Percentiles rank a stretch among this genome's conserved stretches.
Conservation (phyloP, 106 monocot genomes). For the Chionographis japonica region DNA sequence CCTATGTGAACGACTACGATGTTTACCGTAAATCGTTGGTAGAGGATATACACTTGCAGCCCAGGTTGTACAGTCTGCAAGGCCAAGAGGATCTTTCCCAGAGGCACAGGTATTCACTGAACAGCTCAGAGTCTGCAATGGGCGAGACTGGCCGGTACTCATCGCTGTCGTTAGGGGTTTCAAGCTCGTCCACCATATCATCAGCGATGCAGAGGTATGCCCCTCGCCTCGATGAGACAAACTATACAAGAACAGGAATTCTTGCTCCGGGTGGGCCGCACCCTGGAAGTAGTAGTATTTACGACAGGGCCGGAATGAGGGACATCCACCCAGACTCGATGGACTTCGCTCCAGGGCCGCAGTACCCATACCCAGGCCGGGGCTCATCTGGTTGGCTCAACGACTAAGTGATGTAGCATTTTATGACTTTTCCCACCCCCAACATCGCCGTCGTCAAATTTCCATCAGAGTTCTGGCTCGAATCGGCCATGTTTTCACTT, state of each 20-base stretch:
- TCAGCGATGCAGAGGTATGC: constrained; percentile 52
- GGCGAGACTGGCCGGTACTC: constrained; percentile 4
- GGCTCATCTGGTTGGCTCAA: constrained; percentile 28
- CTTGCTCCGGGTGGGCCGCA: constrained; percentile 8
- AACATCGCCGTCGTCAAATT: too few species aligned
- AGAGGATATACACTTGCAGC: constrained; percentile 4
- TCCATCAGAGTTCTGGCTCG: too few species aligned
- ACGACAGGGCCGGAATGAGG: constrained; percentile 18
- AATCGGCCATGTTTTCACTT: too few species aligned
- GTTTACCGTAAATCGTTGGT: constrained; percentile 5
- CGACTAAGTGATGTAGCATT: constrained; percentile 8
- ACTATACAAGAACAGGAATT: constrained; percentile 7
- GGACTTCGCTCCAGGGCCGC: constrained; percentile 19
- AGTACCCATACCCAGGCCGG: not conserved
- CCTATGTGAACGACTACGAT: not conserved
- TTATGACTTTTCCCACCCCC: too few species aligned
- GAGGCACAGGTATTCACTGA: constrained; percentile 13
- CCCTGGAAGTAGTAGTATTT: not conserved
- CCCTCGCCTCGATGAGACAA: constrained; percentile 50
- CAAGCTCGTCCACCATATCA: constrained; percentile 6
- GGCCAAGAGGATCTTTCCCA: constrained; percentile 3
- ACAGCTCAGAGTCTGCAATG: constrained; percentile 6
- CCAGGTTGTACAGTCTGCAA: constrained; percentile 11
- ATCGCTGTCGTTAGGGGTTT: constrained; percentile 16
- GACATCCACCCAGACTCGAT: constrained; percentile 5